Evolutionary conservation across 495 filamentous ascomycete genomes (phyloP).

Genomic region (Neurospora sp.): DNA sequence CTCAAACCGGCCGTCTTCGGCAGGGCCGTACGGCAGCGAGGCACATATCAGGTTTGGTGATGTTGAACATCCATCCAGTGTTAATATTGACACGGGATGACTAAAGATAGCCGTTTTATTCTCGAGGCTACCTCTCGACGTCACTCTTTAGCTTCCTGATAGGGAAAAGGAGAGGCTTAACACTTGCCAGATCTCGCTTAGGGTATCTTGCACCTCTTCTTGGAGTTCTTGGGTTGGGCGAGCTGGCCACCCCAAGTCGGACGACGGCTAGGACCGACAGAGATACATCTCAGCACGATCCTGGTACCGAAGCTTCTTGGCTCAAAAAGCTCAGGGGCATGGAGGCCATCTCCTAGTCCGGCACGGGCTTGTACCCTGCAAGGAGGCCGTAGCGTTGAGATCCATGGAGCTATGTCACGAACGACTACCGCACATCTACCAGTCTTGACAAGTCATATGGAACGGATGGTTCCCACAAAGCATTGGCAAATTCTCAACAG

Average conservation of each 20-base stretch:
- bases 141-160: not conserved
- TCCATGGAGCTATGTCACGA: not conserved
- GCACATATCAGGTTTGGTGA: not conserved
- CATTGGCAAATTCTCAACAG: not conserved
- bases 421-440: not conserved
- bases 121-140: not conserved
- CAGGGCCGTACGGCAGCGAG: not conserved
- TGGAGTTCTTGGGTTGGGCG: not conserved
- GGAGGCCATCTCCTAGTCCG: not conserved
- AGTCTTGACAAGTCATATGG: not conserved
- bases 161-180: not conserved
- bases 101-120: not conserved
- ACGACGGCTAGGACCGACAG: not conserved
- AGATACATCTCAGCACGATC: not conserved
- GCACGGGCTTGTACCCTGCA: not conserved
- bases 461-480: not conserved
- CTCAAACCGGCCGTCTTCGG: not conserved
- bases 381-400: not conserved
- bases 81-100: not conserved
- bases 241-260: not conserved
- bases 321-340: not conserved
- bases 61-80: not conserved
- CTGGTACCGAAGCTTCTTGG: not conserved
- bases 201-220: not conserved
- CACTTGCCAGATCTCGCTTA: not conserved